phyloP scores from a whole-genome alignment of 225 moss, liverwort and hornwort species.

The Pseudisothecium myosuroides region DNA sequence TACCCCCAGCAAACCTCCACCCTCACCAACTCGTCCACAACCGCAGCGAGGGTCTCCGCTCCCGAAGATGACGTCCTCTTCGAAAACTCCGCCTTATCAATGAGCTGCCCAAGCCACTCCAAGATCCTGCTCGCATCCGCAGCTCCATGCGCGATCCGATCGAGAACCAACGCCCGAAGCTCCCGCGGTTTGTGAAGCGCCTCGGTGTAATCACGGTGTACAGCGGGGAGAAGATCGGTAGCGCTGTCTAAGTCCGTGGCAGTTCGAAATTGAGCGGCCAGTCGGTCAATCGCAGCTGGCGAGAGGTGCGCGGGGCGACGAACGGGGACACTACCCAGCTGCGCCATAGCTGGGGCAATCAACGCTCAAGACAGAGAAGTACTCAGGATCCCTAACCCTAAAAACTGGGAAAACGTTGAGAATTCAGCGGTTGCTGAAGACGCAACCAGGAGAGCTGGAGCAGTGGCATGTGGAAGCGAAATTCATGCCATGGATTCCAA shows the following conservation, averaged over 20 bases:
- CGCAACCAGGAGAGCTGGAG: not conserved
- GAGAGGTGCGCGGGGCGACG: constrained; percentile 8
- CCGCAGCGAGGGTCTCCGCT: constrained; percentile 24
- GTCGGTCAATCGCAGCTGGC: not conserved
- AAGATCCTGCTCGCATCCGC: not conserved
- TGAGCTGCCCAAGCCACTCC: constrained; percentile 9
- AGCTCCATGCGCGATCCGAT: constrained; percentile 11
- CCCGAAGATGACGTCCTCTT: not conserved
- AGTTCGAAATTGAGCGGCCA: constrained; percentile 9
- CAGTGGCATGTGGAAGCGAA: not conserved
- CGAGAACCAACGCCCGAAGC: constrained; percentile 7
- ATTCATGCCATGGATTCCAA: not conserved
- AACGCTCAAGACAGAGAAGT: not conserved
- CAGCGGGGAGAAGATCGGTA: constrained; percentile 3
- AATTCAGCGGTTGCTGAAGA: not conserved
- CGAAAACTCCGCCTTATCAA: not conserved
- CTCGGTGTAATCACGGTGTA: not conserved
- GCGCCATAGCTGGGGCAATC: not conserved
- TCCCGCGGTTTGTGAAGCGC: constrained; percentile 13
- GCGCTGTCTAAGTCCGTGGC: not conserved
- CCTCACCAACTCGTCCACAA: constrained; percentile 62
- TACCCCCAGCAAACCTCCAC: constrained; percentile 63
- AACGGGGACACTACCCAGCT: not conserved
- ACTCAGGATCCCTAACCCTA: not conserved
- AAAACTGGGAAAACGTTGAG: not conserved